phyloP scores from a whole-genome alignment of 2,329 filamentous ascomycete species.

The Neonectria faginata region DNA sequence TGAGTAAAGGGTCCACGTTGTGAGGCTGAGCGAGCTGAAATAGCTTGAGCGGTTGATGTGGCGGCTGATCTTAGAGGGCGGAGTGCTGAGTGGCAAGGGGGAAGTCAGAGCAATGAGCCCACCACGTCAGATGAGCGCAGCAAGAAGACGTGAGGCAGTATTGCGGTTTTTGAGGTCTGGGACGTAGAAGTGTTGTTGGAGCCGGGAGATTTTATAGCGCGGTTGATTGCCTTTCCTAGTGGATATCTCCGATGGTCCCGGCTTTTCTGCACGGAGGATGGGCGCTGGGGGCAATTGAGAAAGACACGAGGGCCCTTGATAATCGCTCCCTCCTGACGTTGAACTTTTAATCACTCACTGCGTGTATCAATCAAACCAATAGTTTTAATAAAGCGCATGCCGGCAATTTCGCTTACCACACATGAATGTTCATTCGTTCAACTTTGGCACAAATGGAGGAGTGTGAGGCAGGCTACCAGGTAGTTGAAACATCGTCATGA shows the following conservation, averaged over 20 bases:
- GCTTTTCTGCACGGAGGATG: conserved; percentile 26
- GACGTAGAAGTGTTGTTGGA: conserved; percentile 33
- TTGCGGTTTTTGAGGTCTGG: conserved; percentile 17
- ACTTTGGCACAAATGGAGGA: background rate
- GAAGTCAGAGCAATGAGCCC: background rate
- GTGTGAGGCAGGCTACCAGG: background rate
- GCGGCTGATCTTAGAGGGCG: conserved; percentile 10
- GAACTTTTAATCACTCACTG: conserved; percentile 28
- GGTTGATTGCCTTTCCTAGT: conserved; percentile 30
- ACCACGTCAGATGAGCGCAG: background rate
- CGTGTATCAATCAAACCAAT: background rate
- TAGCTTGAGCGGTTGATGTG: conserved; percentile 7
- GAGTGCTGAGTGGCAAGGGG: conserved; percentile 6
- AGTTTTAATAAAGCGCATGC: background rate
- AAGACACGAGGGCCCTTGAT: conserved; percentile 1
- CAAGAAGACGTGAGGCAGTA: background rate
- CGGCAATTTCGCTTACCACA: background rate
- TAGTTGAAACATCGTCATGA: background rate
- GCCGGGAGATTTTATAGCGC: conserved; percentile 44
- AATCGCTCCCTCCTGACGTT: conserved; percentile 5
- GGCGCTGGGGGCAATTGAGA: conserved; percentile 25
- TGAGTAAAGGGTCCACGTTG: conserved; percentile 11
- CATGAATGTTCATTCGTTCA: background rate
- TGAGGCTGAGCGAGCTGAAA: conserved; percentile 19
- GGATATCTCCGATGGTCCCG: conserved; percentile 34